Percentiles rank a stretch among this genome's conserved stretches.
Conservation (phyloP, 495 filamentous ascomycete species). For the Choiromyces venosus region DNA sequence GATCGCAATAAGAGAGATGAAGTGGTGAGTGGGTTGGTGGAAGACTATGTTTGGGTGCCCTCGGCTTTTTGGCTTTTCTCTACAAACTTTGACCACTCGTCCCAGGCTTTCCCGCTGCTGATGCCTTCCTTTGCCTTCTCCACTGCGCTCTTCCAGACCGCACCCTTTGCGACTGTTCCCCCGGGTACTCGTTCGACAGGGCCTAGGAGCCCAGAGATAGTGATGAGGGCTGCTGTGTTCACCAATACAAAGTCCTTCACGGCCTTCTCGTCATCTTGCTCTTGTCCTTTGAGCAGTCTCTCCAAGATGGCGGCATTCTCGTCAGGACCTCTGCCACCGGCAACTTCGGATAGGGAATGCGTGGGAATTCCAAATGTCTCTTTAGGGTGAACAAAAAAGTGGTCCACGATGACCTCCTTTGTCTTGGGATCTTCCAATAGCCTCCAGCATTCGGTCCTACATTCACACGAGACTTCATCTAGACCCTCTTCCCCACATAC, state of each 20-base stretch:
- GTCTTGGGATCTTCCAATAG: conserved; percentile 52
- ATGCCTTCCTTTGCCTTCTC: conserved; percentile 77
- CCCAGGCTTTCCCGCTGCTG: conserved; percentile 71
- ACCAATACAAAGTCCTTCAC: conserved; percentile 90
- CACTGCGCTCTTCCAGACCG: conserved; percentile 89
- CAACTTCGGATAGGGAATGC: conserved; percentile 70
- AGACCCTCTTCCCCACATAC: conserved; percentile 92
- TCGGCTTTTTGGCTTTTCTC: conserved; percentile 46
- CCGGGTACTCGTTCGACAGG: conserved; percentile 55
- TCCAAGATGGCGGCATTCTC: conserved; percentile 83
- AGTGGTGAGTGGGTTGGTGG: not conserved
- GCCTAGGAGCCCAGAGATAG: conserved; percentile 79
- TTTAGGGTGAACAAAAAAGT: conserved; percentile 66
- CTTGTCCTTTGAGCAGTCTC: conserved; percentile 65
- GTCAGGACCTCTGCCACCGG: conserved; percentile 73
- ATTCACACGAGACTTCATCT: conserved; percentile 89
- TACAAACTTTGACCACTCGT: conserved; percentile 64
- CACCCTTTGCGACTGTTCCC: conserved; percentile 67
- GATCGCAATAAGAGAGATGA: not conserved
- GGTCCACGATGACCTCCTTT: conserved; percentile 57
- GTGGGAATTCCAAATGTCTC: conserved; percentile 73
- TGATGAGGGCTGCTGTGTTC: conserved; percentile 84
- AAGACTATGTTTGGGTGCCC: conserved; percentile 1
- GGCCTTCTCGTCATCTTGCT: conserved; percentile 71
- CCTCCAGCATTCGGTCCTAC: conserved; percentile 79